Base-by-base conservation (phyloP, 2,329 filamentous ascomycete species). In the Raffaelea albimanens region DNA sequence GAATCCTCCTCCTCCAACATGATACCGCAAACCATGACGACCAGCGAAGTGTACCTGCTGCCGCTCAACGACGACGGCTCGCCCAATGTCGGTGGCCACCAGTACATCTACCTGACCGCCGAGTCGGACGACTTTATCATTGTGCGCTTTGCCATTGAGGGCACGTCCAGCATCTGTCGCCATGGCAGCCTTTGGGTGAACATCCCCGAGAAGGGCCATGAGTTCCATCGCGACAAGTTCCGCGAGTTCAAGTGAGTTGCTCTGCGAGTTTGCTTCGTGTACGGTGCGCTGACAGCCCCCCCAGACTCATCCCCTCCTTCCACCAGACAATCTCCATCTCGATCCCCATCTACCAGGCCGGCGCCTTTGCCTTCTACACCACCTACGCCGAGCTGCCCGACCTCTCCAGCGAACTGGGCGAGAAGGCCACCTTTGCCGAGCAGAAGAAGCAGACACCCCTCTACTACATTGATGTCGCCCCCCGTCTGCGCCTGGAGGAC, bases 181-280 rank as follows among this genome's bases (percentile, higher is more conserved):
- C 76, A 95, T 67, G 93, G 94, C 50, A 96, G 87, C 61, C 75
- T 98, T 53, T 98, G 93, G 91, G 85, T 95, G 60, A 98, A 98
- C 65, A 86, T 97, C 51, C 93, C 93, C 8, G 78, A 83, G 52
- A 73, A 82, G 58, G 89, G 83, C 50, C 70, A 80, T 44, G 69
- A 80, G 40, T 98, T 97, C 61, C 76, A 80, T 54, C 83, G 93
- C 57, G 75, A 85, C 59, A 75, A 76, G 31, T 98, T 95, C 65
- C 80, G 82, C 58, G 85, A 95, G 68, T 94, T 85, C 76, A 91
- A 87, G 91, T 19, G 4, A 14, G 11, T 4, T 31, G 18, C 19
- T 23, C 23, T 23, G 34, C 14, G 3, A 4, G 14, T 40, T 21
- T 40, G 25, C 38, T 16, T 22, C 45, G 11, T 20, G 18, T 9